Base-by-base conservation (phyloP, 306 rosid genomes). In the Castanea crenata region DNA sequence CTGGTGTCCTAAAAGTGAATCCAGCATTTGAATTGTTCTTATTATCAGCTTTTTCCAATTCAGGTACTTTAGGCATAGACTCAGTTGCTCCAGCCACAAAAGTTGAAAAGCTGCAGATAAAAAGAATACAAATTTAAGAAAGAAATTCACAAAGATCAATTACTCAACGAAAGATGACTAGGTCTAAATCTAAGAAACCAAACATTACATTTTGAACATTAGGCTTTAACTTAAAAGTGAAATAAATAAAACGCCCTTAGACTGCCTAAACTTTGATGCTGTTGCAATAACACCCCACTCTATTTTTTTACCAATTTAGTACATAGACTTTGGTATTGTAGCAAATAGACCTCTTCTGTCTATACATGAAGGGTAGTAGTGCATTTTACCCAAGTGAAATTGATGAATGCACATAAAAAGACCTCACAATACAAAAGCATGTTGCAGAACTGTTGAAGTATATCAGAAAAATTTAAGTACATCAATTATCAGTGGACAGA, bases 81-180 rank as follows among this genome's bases (percentile, higher is more conserved):
- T 73, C 82, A 70, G 79, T 81, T 27, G 76, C 76, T 31, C 85
- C 81, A 54, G 75, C 51, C 35, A 74, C 77, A 76, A 52, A 71
- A 49, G 80, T 81, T 23, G 84, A 49, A 31, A 80, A 79, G 85
- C 99, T 92, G 95, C 86, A 91, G 55, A 67, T 16, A 56, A 76
- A 79, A 54, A 41, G 63, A 7, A 44, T 14, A 74, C 20, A 18
- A 68, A 68, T 35, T 68, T 21, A 68, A 68, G 51, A 9, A 34
- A 18, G 27, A 18, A 32, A 32, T 31, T 64, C 70, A 29, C 41
- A 5, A 68, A 68, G 20, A 64, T 31, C 13, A 64, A 9, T 31
- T 34, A 68, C 23, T 18, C 46, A 68, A 18, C 10, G 9, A 8
- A 35, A 68, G 8, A 34, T 23, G 2, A 68, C 52, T 35, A 35